Base-by-base conservation (phyloP, 305 asterid genomes). In the Solanum hybrid region DNA sequence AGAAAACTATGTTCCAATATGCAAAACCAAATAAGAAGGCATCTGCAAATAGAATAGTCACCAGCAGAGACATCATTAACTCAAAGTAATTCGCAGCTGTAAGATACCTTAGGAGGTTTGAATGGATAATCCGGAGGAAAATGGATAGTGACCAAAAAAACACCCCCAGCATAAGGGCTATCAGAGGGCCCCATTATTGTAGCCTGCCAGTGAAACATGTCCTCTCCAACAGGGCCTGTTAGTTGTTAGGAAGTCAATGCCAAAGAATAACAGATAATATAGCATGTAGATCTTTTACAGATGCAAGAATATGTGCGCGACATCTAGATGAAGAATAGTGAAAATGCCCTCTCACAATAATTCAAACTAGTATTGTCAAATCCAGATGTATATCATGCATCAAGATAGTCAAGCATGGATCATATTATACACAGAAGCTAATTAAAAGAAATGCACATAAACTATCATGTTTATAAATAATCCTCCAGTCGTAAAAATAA, bases 171-270 rank as follows among this genome's bases (percentile, higher is more conserved):
- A 60, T 94, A 95, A 40, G 97, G 97, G 89, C 96, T 95, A 90
- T 94, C 97, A 37, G 94, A 94, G 17, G 97, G 97, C 5, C 97
- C 97, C 97, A 95, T 95, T 79, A 95, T 94, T 5, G 96, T 95
- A 86, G 95, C 97, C 92, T 95, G 96, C 98, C 96, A 95, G 91
- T 95, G 96, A 91, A 95, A 95, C 96, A 95, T 94, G 93, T 95
- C 98, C 92, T 95, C 98, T 37, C 96, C 97, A 91, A 95, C 98
- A 87, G 97, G 98, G 46, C 96, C 96, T 95, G 93, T 91, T 60
- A 90, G 78, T 73, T 73, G 72, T 85, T 56, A 85, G 88, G n/a
- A 56, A 20, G 76, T 36, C 32, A 0, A 32, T 22, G 17, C 20
- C 77, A 32, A 81, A 42, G 36, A 81, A 32, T 20, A 22, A 32